Evolutionary conservation across 2,329 filamentous ascomycete genomes (phyloP), one percentile per base, ranked within the genome.

Genomic region (Diaporthe longicolla): DNA sequence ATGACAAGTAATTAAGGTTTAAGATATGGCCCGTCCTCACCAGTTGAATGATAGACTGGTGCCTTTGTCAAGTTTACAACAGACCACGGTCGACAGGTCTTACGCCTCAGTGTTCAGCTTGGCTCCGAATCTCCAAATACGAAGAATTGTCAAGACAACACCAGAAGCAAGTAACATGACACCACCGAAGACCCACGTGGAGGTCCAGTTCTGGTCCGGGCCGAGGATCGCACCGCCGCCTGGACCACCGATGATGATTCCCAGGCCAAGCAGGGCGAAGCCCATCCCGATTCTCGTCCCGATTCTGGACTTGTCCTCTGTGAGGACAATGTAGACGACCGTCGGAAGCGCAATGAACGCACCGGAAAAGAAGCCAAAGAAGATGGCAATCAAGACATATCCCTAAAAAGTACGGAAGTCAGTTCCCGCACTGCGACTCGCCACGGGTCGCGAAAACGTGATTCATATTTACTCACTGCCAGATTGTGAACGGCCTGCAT

Each of bases 301-400:
- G 13, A 87, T 78, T 72, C 81, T 83, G 29, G 79, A 77, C 75
- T 83, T 84, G 76, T 87, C 80, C 24, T 78, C 70, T 0, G 84
- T 86, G 19, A 87, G 77, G 1, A 74, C 76, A 7, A 80, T 79
- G 70, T 87, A 83, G 65, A 80, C 79, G 1, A 84, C 81, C 0
- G 84, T 81, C 9, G 84, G 83, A 37, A 87, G 77, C 0, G 84
- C 80, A 65, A 86, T 82, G 77, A 86, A 82, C 52, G 83, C 82
- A 50, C 85, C 86, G 35, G 79, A 82, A 77, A 85, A 84, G 79
- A 86, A 85, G 26, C 85, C 85, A 71, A 80, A 81, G 48, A 85
- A 75, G 7, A 85, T 70, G 1, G 82, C 78, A 45, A 81, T 71
- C 2, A 81, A 78, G 19, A 86, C 77, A 29, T 85, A 77, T 35